Percentiles rank a stretch among this genome's conserved stretches.
Conservation (phyloP, 495 filamentous ascomycete species). For the Daldinia childiae region DNA sequence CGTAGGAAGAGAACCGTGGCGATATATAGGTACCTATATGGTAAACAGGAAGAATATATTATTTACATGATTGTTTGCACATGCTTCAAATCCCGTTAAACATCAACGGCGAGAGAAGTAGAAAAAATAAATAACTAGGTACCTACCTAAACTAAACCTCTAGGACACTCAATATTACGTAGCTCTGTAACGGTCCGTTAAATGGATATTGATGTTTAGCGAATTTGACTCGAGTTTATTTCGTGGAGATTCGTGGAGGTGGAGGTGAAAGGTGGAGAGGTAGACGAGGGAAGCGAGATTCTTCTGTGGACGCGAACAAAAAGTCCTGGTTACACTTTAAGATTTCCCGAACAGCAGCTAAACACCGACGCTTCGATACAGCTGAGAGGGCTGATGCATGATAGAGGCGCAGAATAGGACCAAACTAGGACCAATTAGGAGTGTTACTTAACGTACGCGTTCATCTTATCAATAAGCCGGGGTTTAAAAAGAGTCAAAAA, state of each 20-base stretch:
- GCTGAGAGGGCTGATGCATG: constrained; percentile 34
- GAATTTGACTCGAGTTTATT: constrained; percentile 32
- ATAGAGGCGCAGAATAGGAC: constrained; percentile 21
- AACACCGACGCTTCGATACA: constrained; percentile 14
- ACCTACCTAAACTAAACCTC: too few relatives aligned
- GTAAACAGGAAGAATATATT: background rate
- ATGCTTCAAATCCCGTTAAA: constrained; percentile 8
- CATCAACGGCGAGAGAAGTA: background rate
- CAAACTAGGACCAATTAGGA: constrained; percentile 10
- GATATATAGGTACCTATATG: constrained; percentile 21
- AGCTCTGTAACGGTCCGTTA: constrained; percentile 20
- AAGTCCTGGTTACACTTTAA: constrained; percentile 26
- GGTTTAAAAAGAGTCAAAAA: constrained; percentile 15
- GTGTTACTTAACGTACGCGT: constrained; percentile 23
- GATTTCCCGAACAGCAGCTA: constrained; percentile 32
- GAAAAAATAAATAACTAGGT: background rate
- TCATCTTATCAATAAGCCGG: constrained; percentile 32
- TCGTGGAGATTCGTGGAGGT: constrained; percentile 4
- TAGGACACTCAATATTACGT: constrained; percentile 9
- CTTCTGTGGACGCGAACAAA: background rate
- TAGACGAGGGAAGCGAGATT: constrained; percentile 18
- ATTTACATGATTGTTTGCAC: constrained; percentile 6
- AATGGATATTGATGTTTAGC: constrained; percentile 1
- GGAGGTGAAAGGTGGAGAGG: too few relatives aligned
- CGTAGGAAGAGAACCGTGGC: constrained; percentile 10